Evolutionary conservation across 2,329 filamentous ascomycete species (phyloP).

Genomic region (Fusarium annulatum): DNA sequence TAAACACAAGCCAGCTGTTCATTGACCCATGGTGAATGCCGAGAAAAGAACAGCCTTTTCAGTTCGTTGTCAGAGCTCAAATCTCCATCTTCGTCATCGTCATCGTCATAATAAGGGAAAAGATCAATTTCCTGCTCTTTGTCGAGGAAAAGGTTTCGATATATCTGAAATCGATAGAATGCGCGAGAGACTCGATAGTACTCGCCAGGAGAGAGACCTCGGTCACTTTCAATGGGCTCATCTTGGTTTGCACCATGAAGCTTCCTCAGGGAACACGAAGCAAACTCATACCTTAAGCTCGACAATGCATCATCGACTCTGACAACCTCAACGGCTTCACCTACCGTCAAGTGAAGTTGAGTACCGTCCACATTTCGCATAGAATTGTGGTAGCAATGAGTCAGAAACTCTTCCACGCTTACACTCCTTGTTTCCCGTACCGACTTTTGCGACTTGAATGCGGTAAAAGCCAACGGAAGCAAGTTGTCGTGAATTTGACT

Average conservation of each 20-base stretch:
- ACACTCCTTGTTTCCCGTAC: constrained; percentile 12
- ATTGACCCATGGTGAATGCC: constrained; percentile 40
- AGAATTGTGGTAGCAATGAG: constrained; percentile 24
- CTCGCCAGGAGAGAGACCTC: constrained; percentile 15
- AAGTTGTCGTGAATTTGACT: constrained; percentile 29
- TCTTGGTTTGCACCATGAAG: constrained; percentile 29
- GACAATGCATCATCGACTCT: constrained; percentile 25
- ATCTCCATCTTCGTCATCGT: neutral
- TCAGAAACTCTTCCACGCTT: constrained; percentile 22
- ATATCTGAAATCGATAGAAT: constrained; percentile 41
- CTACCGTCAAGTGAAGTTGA: constrained; percentile 18
- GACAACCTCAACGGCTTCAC: constrained; percentile 28
- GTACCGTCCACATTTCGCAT: constrained; percentile 8
- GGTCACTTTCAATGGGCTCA: neutral
- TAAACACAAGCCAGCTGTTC: constrained; percentile 40
- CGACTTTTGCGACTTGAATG: constrained; percentile 26
- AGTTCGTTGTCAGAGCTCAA: neutral
- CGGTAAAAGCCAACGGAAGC: constrained; percentile 27
- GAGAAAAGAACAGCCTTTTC: constrained; percentile 39
- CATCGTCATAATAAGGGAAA: neutral
- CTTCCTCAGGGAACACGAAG: constrained; percentile 15
- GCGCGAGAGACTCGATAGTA: constrained; percentile 32
- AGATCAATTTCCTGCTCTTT: neutral
- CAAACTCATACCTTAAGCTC: constrained; percentile 16
- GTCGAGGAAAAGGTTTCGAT: constrained; percentile 35